Evolutionary conservation across 768 basidiomycete species (phyloP).

Genomic region (Tubosaeta sp.): DNA sequence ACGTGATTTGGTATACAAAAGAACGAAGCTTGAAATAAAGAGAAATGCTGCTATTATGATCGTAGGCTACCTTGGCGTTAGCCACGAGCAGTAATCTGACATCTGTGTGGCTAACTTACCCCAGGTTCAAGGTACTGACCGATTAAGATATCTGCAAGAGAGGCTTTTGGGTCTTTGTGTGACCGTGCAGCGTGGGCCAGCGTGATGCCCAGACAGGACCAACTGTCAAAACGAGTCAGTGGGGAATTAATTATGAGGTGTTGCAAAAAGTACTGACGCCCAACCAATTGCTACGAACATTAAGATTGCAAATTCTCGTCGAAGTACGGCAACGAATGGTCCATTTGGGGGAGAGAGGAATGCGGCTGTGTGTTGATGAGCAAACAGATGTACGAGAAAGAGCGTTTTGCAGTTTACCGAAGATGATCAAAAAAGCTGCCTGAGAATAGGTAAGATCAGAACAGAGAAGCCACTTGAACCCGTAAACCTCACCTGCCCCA

Average conservation of each 20-base stretch:
- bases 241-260: not conserved
- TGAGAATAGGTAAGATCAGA: slow-evolving; percentile 20
- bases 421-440: slow-evolving; percentile 63
- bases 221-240: slow-evolving; percentile 36
- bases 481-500: slow-evolving; percentile 50
- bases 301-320: slow-evolving; percentile 57
- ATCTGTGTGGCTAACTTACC: slow-evolving; percentile 20
- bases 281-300: slow-evolving; percentile 46
- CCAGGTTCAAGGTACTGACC: slow-evolving; percentile 55
- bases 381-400: not conserved
- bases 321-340: slow-evolving; percentile 63
- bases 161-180: slow-evolving; percentile 36
- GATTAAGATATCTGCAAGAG: slow-evolving; percentile 36
- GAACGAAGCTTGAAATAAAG: slow-evolving; percentile 52
- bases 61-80: slow-evolving; percentile 41
- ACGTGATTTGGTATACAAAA: slow-evolving; percentile 57
- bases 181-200: slow-evolving; percentile 55
- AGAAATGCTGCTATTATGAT: slow-evolving; percentile 60
- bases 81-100: not conserved
- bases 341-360: slow-evolving; percentile 66
- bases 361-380: slow-evolving; percentile 37
- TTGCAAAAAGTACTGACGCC: slow-evolving; percentile 47
- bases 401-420: slow-evolving; percentile 39
- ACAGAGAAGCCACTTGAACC: not conserved
- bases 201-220: slow-evolving; percentile 62